A percentile compares a stretch with the other conserved stretches of the same genome.
These are phyloP conservation scores for Starmera quercuum DNA, from an alignment of 805 yeast species.

Conservation along the genomic window DNA sequence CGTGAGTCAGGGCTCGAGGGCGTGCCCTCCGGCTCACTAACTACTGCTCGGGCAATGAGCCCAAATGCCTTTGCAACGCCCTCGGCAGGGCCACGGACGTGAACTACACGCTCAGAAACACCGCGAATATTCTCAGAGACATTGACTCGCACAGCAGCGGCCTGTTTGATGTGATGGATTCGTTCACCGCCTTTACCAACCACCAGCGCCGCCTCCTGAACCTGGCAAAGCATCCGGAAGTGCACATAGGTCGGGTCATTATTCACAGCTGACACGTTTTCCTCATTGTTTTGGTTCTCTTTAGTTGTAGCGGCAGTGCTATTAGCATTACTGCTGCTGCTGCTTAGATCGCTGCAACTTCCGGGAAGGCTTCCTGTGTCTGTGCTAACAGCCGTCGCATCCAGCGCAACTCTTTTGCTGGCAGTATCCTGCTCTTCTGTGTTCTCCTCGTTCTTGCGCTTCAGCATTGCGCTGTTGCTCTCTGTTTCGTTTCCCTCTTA, in stretches of 20 bases:
- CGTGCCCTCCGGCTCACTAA: slow-evolving; percentile 58
- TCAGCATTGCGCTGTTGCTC: slow-evolving; percentile 27
- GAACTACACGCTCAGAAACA: slow-evolving; percentile 66
- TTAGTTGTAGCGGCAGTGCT: too few relatives aligned
- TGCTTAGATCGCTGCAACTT: slow-evolving; percentile 28
- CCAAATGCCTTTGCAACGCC: slow-evolving; percentile 80
- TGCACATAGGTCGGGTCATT: slow-evolving; percentile 57
- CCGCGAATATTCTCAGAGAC: slow-evolving; percentile 69
- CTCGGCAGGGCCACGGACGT: slow-evolving; percentile 68
- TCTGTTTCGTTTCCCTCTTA: slow-evolving; percentile 34
- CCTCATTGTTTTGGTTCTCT: slow-evolving; percentile 9
- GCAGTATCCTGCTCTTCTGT: slow-evolving; percentile 34
- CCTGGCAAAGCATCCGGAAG: slow-evolving; percentile 67
- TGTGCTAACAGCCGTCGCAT: too few relatives aligned
- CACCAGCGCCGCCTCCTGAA: slow-evolving; percentile 65
- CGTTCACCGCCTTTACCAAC: slow-evolving; percentile 81
- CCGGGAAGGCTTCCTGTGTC: too few relatives aligned
- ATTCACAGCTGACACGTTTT: slow-evolving; percentile 7
- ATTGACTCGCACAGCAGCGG: slow-evolving; percentile 56
- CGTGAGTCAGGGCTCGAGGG: slow-evolving; percentile 50
- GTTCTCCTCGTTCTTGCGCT: slow-evolving; percentile 60
- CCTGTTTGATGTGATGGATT: slow-evolving; percentile 54
- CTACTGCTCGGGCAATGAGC: slow-evolving; percentile 55
- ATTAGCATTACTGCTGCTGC: background rate
- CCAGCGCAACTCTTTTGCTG: slow-evolving; percentile 60